Base-by-base conservation (phyloP, 1,284 basidiomycete species). In the Heterobasidion occidentale region DNA sequence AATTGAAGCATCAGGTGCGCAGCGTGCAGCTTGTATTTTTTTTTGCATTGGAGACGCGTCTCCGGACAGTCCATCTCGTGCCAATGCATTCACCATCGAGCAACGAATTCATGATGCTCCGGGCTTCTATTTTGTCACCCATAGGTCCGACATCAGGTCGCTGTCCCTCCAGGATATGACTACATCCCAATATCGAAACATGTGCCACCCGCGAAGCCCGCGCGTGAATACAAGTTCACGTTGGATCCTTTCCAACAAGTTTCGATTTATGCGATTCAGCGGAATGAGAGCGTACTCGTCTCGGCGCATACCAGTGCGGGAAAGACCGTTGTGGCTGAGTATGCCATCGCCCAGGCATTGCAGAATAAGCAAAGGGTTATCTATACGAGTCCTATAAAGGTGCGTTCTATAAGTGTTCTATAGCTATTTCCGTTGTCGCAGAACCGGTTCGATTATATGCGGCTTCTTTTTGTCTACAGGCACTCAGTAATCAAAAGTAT, bases 281-380 rank as follows among this genome's bases (percentile, higher is more conserved):
- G 97, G 36, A 95, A 95, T 70, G 97, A 99, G 75, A 94, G 90
- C 65, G 97, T 99, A 3, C 79, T 99, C 51, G 97, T 99, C 1
- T 98, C 95, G n/a, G 96, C 96, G 0, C 96, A 99, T 74, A 99
- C 96, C 1, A 95, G 92, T 71, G 96, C 96, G 15, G 96, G 96
- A 64, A 98, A 99, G 75, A 98, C 96, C 2, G 95, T 98, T 56
- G 96, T 99, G 55, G 97, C 97, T 55, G 97, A 99, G 75, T 99
- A 98, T 71, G 97, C 97, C 47, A 99, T 99, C 67, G 97, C 97
- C 0, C 94, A 96, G 67, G 96, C 92, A 77, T 76, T 99, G 62
- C 83, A 84, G 69, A 84, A 88, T 67, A 94, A 93, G 65, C 94
- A 98, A 72, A 82, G 97, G 70, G 95, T 99, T 59, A 98, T 99